These are phyloP conservation scores for Pelargonium fulgidum DNA, from an alignment of 441 rosid species.

Conservation along the genomic window DNA sequence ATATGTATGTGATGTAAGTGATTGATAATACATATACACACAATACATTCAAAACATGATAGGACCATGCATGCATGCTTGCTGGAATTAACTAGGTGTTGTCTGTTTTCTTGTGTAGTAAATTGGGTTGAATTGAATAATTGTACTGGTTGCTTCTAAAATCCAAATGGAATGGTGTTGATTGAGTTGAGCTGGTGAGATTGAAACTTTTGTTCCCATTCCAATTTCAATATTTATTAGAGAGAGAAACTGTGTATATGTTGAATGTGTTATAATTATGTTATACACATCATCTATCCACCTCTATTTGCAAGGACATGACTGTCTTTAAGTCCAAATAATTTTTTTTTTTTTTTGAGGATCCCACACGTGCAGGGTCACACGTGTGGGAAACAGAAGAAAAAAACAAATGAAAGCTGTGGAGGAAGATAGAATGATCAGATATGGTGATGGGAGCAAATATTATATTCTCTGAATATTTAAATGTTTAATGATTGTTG, in stretches of 20 bases:
- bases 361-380: no score
- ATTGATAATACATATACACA: not conserved
- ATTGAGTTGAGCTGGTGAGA: conserved; percentile 9
- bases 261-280: no score
- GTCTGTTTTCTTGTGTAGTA: conserved; percentile 14
- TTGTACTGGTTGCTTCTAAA: conserved; percentile 10
- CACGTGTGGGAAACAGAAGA: no score
- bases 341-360: no score
- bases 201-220: conserved; percentile 10
- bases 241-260: not conserved
- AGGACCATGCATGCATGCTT: not conserved
- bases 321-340: no score
- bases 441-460: no score
- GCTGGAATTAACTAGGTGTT: conserved; percentile 10
- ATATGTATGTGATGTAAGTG: no score
- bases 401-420: no score
- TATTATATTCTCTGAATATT: no score
- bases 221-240: conserved; percentile 2
- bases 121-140: conserved; percentile 6
- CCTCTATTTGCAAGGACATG: no score
- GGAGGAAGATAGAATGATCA: no score
- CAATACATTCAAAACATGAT: not conserved
- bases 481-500: not conserved
- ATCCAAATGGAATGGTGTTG: conserved; percentile 10
- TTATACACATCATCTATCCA: no score